Conservation (phyloP, 345 rosid genomes). For the Laguncularia racemosa region DNA sequence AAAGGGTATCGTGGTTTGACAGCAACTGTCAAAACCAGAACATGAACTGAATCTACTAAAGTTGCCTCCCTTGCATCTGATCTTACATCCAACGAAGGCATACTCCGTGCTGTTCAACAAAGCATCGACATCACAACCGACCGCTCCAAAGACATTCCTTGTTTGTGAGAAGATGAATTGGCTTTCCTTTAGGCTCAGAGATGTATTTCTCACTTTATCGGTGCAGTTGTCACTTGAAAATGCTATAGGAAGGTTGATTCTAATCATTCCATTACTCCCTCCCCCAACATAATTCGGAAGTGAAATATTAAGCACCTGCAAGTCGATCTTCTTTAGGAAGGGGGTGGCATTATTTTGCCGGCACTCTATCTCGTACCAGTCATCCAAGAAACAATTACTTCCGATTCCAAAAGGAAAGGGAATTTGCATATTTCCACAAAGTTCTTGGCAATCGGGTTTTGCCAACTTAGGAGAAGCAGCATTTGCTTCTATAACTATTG, state of each 20-base stretch:
- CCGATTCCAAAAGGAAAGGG: no score
- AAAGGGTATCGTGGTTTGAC: neutral
- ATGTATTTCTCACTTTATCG: no score
- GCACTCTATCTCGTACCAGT: no score
- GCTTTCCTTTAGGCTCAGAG: neutral
- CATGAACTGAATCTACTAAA: neutral
- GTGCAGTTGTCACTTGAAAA: neutral
- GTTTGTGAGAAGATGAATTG: neutral
- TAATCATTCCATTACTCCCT: neutral
- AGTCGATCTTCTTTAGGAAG: constrained; percentile 1
- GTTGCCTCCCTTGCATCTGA: neutral
- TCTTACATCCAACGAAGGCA: neutral
- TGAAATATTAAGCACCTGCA: constrained; percentile 2
- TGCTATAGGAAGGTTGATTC: neutral
- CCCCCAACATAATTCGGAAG: neutral
- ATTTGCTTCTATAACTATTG: no score
- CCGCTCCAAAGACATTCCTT: neutral
- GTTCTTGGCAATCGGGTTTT: no score
- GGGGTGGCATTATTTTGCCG: neutral
- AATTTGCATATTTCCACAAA: no score
- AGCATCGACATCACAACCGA: neutral
- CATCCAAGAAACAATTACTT: no score
- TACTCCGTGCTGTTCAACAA: neutral
- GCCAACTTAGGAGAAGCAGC: no score
- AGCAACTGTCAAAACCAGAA: neutral